Evolutionary conservation across 345 rosid genomes (phyloP).

Genomic region (Populus davidiana): DNA sequence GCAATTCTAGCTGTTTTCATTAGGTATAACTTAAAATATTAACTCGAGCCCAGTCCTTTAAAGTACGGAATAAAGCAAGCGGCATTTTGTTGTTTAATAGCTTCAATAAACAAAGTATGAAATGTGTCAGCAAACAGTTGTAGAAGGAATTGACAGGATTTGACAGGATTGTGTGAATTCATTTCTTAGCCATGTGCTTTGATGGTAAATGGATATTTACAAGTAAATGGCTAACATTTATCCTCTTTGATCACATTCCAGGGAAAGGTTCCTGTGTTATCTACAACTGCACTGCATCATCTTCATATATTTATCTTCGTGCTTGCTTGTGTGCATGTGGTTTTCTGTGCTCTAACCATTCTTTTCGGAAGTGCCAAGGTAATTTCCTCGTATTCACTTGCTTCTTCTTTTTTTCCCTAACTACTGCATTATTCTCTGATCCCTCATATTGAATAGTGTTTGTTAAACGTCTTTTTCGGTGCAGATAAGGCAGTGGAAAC

Average conservation of each 20-base stretch:
- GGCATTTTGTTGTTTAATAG: neutral
- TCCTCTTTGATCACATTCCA: neutral
- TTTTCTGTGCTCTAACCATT: constrained; percentile 27
- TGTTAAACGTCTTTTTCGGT: neutral
- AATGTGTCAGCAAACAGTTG: neutral
- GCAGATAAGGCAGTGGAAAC: constrained; percentile 34
- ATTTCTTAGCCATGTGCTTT: neutral
- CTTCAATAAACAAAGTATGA: neutral
- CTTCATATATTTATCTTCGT: constrained; percentile 33
- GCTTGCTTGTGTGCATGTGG: constrained; percentile 33
- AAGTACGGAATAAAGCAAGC: neutral
- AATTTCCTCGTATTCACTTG: neutral
- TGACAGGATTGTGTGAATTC: neutral
- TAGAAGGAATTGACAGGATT: too few species aligned
- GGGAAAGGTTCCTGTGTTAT: constrained; percentile 31
- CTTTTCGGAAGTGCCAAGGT: constrained; percentile 32
- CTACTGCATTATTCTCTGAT: neutral
- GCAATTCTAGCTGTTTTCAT: neutral
- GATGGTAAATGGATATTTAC: neutral
- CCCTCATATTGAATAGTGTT: neutral
- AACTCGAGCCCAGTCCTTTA: neutral
- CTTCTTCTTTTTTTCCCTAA: neutral
- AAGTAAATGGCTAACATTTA: neutral
- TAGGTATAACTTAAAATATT: neutral
- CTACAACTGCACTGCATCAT: constrained; percentile 33